Evolutionary conservation across 2,329 filamentous ascomycete species (phyloP), one percentile per base, ranked within the genome.

Genomic region (Claviceps sp.): DNA sequence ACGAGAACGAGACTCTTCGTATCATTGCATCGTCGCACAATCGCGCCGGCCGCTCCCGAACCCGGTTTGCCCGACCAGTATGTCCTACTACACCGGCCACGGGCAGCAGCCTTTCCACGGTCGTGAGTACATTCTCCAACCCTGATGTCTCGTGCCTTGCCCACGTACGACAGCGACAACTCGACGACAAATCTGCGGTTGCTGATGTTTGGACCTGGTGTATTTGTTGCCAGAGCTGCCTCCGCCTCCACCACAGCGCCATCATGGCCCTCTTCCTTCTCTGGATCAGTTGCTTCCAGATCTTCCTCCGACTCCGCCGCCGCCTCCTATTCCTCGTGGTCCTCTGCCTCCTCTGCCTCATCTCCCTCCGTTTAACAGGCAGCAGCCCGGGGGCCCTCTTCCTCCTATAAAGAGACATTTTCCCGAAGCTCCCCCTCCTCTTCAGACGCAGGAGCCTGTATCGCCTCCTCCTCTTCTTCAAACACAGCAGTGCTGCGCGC

Each of bases 21-120:
- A 39, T 47, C 5, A 14, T 47, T 17, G 45, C 45, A n/a, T 11
- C 19, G 26, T 39, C 17, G 14, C 38, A 10, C 16, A 14, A 22
- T 47, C 45, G 10, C 7, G 38, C 11, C 41, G 26, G 26, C 26
- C 26, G 26, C 26, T 30, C 26, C 26, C 26, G 26, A 30, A 24
- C 19, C 19, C 30, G 6, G 4, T 42, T 30, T 34, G 13, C 22
- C 24, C 41, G 2, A 5, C 24, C 47, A 40, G 19, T 57, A 70
- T 70, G 67, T 67, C 67, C 50, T 68, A 69, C 53, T 64, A 62
- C 47, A 58, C 59, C 54, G 59, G 59, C 55, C 60, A 62, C 50
- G 57, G 58, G 38, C 61, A 59, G 38, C 48, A 50, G 42, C 42
- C 42, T 55, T 58, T 61, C 40, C 62, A 63, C 55, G 66, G 68